These are phyloP conservation scores for Crithidia expoeki DNA, from an alignment of 208 protist genomes.

Conservation along the genomic window DNA sequence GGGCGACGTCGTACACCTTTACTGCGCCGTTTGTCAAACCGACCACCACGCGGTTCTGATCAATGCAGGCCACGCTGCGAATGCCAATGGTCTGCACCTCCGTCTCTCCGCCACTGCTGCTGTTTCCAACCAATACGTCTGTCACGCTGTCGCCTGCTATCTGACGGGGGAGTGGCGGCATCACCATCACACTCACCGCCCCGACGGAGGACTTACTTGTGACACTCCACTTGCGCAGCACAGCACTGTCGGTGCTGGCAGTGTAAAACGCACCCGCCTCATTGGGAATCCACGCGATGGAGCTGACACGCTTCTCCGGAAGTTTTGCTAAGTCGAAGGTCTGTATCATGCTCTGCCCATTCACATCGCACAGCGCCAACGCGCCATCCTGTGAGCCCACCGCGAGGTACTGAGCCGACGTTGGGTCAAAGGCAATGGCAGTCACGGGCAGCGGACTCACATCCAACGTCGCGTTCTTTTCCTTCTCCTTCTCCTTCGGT, in stretches of 20 bases:
- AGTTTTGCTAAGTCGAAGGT: conserved; percentile 49
- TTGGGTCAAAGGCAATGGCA: conserved; percentile 71
- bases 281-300: conserved; percentile 68
- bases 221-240: conserved; percentile 71
- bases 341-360: conserved; percentile 48
- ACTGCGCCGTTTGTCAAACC: conserved; percentile 73
- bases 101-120: background rate
- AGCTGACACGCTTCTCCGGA: conserved; percentile 51
- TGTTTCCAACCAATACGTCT: too few relatives aligned
- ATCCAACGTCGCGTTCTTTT: conserved; percentile 16
- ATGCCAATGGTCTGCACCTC: conserved; percentile 26
- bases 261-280: conserved; percentile 77
- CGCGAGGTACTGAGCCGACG: conserved; percentile 64
- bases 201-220: conserved; percentile 57
- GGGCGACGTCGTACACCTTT: conserved; percentile 74
- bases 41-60: conserved; percentile 60
- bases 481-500: conserved; percentile 37
- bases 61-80: conserved; percentile 43
- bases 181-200: conserved; percentile 40
- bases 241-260: conserved; percentile 53
- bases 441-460: conserved; percentile 54
- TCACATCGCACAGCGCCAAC: conserved; percentile 66
- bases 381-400: conserved; percentile 76
- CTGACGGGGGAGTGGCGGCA: conserved; percentile 10
- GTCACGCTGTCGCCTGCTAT: too few relatives aligned